Base-by-base conservation (phyloP, 495 filamentous ascomycete species). In the Physcia stellaris region DNA sequence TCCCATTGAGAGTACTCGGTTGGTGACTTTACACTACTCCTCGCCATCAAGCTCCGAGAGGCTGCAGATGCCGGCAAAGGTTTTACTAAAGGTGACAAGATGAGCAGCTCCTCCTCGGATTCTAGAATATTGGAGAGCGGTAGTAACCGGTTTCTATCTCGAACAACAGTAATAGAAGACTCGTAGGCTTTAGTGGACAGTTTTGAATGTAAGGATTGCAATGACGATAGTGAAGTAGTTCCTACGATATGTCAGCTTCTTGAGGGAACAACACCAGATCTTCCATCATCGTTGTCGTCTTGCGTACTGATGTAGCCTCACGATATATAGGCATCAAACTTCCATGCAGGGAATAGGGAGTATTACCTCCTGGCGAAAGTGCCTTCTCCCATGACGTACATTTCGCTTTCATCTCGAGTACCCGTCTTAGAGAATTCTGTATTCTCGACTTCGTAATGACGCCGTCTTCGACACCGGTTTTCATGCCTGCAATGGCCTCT, bases 321-420 rank as follows among this genome's bases (percentile, higher is more conserved):
- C n/a, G n/a, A n/a, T n/a, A n/a, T n/a, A n/a, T n/a, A n/a, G n/a
- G n/a, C n/a, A n/a, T n/a, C n/a, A n/a, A n/a, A n/a, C n/a, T n/a
- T n/a, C n/a, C n/a, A n/a, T n/a, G n/a, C n/a, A n/a, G n/a, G n/a
- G n/a, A n/a, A n/a, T n/a, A n/a, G n/a, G n/a, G n/a, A n/a, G n/a
- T n/a, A n/a, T n/a, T n/a, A n/a, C 85, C 86, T 1, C 75, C 74
- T 2, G 84, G 86, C 42, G 82, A 81, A 11, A 94, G 56, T 0
- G 86, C 86, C 53, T 84, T 76, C 21, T 84, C 68, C 86, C 86
- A 94, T 11, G 74, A 77, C 1, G 83, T 88, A 55, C 73, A 88
- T 39, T 71, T 76, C 12, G 68, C 58, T 53, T 94, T 94, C 59
- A 94, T 61, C 15, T 64, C 57, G 17, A 94, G 62, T 7, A 94